phyloP scores from a whole-genome alignment of 2,329 filamentous ascomycete species.

The Fusarium sacchari region DNA sequence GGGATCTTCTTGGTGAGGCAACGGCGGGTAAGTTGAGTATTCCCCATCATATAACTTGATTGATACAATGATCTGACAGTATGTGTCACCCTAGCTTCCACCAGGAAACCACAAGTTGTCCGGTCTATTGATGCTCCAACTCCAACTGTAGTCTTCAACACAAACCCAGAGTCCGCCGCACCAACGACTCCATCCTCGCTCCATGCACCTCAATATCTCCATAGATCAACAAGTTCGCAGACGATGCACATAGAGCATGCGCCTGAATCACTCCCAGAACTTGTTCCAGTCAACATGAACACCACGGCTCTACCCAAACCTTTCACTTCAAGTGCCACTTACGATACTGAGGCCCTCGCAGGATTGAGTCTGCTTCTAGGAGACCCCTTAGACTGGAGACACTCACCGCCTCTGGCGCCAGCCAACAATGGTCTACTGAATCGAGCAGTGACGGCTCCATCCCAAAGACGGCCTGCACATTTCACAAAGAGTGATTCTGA shows the following conservation, averaged over 20 bases:
- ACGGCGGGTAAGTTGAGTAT: neutral
- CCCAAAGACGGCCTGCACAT: neutral
- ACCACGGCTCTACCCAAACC: neutral
- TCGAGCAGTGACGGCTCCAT: neutral
- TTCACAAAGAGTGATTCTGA: neutral
- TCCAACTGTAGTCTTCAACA: neutral
- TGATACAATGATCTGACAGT: neutral
- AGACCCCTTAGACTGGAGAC: neutral
- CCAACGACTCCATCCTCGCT: neutral
- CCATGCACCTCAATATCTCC: neutral
- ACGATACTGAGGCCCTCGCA: neutral
- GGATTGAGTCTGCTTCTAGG: constrained; percentile 18
- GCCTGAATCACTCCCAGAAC: constrained; percentile 10
- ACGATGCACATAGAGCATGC: neutral
- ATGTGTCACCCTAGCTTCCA: neutral
- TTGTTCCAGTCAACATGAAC: constrained; percentile 16
- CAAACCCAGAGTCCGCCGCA: neutral
- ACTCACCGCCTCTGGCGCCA: neutral
- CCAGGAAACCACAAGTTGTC: neutral
- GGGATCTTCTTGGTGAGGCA: constrained; percentile 23
- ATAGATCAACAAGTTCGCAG: neutral
- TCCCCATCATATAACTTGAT: no score
- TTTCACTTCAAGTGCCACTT: neutral
- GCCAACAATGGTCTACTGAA: neutral
- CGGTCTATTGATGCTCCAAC: neutral